Evolutionary conservation across 2,329 filamentous ascomycete genomes (phyloP).

Genomic region (Teratosphaeria zuluensis): DNA sequence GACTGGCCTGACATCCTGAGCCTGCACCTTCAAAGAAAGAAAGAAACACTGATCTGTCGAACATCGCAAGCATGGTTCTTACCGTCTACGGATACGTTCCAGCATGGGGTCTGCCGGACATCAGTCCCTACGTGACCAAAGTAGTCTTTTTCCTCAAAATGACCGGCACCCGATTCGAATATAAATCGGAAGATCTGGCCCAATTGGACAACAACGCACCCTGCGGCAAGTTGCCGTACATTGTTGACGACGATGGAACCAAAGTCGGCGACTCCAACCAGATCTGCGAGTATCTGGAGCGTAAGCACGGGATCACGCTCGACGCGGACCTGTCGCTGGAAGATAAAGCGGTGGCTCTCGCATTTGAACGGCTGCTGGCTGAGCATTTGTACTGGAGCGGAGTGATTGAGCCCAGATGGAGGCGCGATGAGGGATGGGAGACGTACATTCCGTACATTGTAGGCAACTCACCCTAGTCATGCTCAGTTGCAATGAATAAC

Average conservation of each 20-base stretch:
- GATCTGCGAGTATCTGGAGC: slow-evolving; percentile 3
- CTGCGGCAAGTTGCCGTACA: slow-evolving; percentile 5
- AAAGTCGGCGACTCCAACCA: slow-evolving; percentile 5
- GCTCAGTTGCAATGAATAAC: not conserved
- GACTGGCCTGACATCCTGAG: not conserved
- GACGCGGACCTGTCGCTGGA: slow-evolving; percentile 1
- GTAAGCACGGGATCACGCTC: slow-evolving; percentile 2
- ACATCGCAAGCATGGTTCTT: slow-evolving; percentile 2
- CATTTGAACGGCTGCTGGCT: slow-evolving; percentile 3
- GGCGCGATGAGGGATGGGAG: slow-evolving; percentile 4
- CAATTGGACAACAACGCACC: slow-evolving; percentile 3
- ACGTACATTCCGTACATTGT: slow-evolving; percentile 7
- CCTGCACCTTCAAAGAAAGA: not conserved
- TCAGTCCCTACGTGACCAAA: slow-evolving; percentile 7
- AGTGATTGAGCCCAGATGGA: slow-evolving; percentile 6
- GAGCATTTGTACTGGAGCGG: slow-evolving; percentile 4
- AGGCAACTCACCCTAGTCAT: not conserved
- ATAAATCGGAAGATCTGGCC: slow-evolving; percentile 1
- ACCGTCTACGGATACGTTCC: slow-evolving; percentile 7
- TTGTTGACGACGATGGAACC: slow-evolving; percentile 5
- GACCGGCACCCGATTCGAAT: slow-evolving; percentile 4
- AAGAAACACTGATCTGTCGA: not conserved
- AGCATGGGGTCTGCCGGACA: slow-evolving; percentile 6
- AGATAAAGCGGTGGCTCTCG: slow-evolving; percentile 1
- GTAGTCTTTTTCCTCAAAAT: slow-evolving; percentile 6